Evolutionary conservation across 176 grass and related monocot genomes (phyloP), one percentile per base, ranked within the genome.

Genomic region (Aegilops speltoides): DNA sequence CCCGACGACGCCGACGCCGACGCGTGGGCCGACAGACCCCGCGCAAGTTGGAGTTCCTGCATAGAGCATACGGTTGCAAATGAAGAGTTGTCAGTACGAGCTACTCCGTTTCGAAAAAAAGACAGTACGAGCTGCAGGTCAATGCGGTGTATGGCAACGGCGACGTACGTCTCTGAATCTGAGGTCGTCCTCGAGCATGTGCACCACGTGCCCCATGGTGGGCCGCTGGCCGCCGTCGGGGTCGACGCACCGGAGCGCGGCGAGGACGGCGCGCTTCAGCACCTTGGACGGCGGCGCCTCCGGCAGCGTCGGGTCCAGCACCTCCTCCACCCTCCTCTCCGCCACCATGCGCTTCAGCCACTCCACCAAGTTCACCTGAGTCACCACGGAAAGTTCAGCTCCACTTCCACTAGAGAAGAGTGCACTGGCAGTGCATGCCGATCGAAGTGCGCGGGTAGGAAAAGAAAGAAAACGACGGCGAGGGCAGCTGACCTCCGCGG

Each of bases 331-430:
- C 88, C 87, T 94, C 76, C 87, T 89, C 65, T 92, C 92, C 8
- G 89, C 88, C 45, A 98, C 96, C 96, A 94, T 94, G 76, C 20
- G 48, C 88, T 98, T 98, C 73, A 98, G 73, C 96, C 96, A 98
- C 22, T 96, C 93, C 4, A 98, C 94, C 79, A 98, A 69, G 81
- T 94, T 88, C 76, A 98, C 91, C 96, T 98, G 87, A 78, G 57
- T 64, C 75, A 54, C 57, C 23, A 23, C 71, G 50, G 50, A 17
- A 52, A 52, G 48, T 6, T 52, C 48, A 40, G 38, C 10, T 40
- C 38, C 9, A 40, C 38, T 40, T 40, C 48, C 48, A 52, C 48
- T 1, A 17, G 48, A 52, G 48, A 17, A 52, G 48, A 16, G 14
- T 16, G 46, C 4, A 16, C 46, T 5, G 46, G 46, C 14, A 52